Evolutionary conservation across 2,329 filamentous ascomycete genomes (phyloP), one percentile per base, ranked within the genome.

Genomic region (Cadophora gregata): DNA sequence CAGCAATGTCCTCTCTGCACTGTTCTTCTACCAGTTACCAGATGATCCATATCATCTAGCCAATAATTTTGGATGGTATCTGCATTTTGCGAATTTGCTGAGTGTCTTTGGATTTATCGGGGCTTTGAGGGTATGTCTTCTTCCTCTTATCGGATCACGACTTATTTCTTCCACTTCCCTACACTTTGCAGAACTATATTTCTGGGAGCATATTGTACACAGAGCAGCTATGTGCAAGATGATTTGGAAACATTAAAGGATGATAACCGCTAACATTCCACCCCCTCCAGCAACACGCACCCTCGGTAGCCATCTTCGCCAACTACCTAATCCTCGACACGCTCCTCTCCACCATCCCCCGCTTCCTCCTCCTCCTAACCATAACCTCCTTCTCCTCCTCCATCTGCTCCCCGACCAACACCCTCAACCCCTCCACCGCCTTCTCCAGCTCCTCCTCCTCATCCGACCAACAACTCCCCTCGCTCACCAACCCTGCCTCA

Each of bases 81-180:
- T 80, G 25, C 74, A 78, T 67, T 74, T 81, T 38, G 79, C 80
- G 21, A 77, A 77, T 64, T 68, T 78, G 9, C 72, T 80, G 51
- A 80, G 79, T 68, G 69, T 79, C 10, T 72, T 81, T 55, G 81
- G 81, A 5, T 66, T 82, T 29, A 62, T 81, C n/a, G 81, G 81
- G 53, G 80, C 79, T 36, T 50, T 81, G n/a, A 76, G 77, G 73
- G 81, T 83, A 77, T 68, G 77, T 73, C 33, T 59, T 42, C 38
- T 65, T 24, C 19, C 31, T 33, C 27, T 21, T 50, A n/a, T 53
- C 7, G 19, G 33, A 14, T 36, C 36, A 8, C 33, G 6, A 42
- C 27, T n/a, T 45, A 27, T 24, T 47, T 21, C 58, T 27, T 42
- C 3, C 14, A n/a, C 7, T 38, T 33, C 42, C 6, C 53, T 33